Evolutionary conservation across 352 stramenopile species (phyloP).

Genomic region (Globisporangium cederbergense): DNA sequence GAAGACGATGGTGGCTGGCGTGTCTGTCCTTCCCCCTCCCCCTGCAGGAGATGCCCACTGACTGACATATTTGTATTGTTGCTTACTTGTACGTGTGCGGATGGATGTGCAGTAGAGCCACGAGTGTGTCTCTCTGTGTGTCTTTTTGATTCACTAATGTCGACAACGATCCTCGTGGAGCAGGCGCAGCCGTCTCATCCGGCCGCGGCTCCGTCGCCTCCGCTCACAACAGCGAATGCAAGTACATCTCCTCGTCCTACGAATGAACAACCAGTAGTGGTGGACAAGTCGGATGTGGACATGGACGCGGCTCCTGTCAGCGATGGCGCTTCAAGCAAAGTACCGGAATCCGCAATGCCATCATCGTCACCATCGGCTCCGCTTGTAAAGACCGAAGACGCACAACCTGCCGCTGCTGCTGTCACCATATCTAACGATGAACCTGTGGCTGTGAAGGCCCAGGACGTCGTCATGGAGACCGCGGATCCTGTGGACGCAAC

Average conservation of each 20-base stretch:
- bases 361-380: neutral
- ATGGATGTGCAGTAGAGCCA: slow-evolving; percentile 1
- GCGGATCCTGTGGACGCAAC: neutral
- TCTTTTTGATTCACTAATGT: slow-evolving; percentile 1
- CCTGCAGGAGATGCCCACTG: neutral
- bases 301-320: slow-evolving; percentile 5
- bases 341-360: slow-evolving; percentile 3
- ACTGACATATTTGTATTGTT: neutral
- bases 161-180: slow-evolving; percentile 11
- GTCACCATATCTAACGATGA: neutral
- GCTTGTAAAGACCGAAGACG: neutral
- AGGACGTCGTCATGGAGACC: slow-evolving; percentile 7
- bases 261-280: neutral
- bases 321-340: neutral
- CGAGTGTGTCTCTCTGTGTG: neutral
- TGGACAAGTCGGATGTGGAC: neutral
- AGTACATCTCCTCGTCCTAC: neutral
- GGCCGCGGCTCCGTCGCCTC: neutral
- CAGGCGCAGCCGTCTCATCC: slow-evolving; percentile 9
- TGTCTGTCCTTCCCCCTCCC: neutral
- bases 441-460: neutral
- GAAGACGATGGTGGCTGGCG: neutral
- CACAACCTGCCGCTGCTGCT: neutral
- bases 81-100: neutral
- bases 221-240: neutral